phyloP scores from a whole-genome alignment of 129 eudicot species.

The Artemisia argyi region DNA sequence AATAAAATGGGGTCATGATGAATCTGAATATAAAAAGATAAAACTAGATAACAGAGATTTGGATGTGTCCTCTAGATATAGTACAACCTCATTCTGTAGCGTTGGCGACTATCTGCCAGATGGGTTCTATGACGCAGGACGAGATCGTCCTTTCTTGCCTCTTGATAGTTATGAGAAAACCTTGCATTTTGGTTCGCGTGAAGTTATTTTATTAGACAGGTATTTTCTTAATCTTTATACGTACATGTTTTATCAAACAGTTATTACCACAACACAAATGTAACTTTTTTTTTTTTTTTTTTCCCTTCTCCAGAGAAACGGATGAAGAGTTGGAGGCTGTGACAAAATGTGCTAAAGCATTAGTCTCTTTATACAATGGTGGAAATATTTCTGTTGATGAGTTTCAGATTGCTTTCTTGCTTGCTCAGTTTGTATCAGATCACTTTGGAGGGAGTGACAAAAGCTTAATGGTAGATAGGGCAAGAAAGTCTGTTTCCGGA shows the following conservation, averaged over 20 bases:
- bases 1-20: constrained; percentile 16
- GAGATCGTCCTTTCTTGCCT: constrained; percentile 91
- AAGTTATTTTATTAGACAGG: constrained; percentile 93
- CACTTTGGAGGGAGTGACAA: constrained; percentile 96
- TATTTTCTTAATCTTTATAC: constrained; percentile 27
- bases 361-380: constrained; percentile 32
- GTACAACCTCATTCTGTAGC: constrained; percentile 71
- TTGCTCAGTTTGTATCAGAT: constrained; percentile 92
- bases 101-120: constrained; percentile 71
- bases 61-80: constrained; percentile 64
- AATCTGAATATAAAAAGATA: constrained; percentile 55
- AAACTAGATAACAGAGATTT: constrained; percentile 47
- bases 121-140: constrained; percentile 98
- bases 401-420: constrained; percentile 76
- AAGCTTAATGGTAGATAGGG: constrained; percentile 55
- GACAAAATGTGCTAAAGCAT: constrained; percentile 61
- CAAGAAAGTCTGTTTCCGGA: constrained; percentile 75
- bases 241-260: background rate
- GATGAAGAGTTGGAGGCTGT: constrained; percentile 87
- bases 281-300: constrained; percentile 2
- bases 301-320: constrained; percentile 48
- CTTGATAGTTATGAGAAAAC: constrained; percentile 63
- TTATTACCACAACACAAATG: background rate
- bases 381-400: constrained; percentile 37
- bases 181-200: constrained; percentile 76